Conservation (phyloP, 2,329 filamentous ascomycete species). For the Aspergillus alliaceus region DNA sequence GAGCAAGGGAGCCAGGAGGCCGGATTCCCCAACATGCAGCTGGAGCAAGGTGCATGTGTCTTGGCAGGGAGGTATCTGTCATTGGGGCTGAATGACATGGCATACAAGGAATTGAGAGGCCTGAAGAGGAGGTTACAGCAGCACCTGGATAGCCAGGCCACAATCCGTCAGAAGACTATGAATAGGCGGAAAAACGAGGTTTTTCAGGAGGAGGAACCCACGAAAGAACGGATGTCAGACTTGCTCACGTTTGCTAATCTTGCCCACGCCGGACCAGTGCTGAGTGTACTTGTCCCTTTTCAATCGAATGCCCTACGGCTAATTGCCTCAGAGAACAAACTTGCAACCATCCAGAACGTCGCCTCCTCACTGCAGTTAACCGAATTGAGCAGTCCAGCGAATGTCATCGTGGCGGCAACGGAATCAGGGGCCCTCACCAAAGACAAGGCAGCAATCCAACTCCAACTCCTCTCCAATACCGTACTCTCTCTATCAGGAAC, state of each 20-base stretch:
- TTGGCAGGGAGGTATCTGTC: constrained; percentile 43
- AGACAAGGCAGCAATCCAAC: constrained; percentile 44
- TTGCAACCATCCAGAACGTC: constrained; percentile 33
- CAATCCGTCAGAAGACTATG: constrained; percentile 16
- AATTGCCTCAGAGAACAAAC: constrained; percentile 34
- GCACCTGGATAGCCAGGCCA: constrained; percentile 24
- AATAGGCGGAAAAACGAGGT: constrained; percentile 12
- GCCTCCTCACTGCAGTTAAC: constrained; percentile 32
- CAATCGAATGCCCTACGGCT: constrained; percentile 43
- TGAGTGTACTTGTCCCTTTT: constrained; percentile 38
- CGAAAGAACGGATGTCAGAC: constrained; percentile 39
- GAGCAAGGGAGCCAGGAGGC: constrained; percentile 23
- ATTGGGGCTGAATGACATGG: constrained; percentile 41
- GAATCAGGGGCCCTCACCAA: constrained; percentile 34
- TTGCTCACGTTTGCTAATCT: constrained; percentile 37
- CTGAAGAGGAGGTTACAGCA: constrained; percentile 39
- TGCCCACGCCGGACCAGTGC: constrained; percentile 24
- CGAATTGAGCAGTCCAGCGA: constrained; percentile 39
- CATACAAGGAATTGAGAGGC: constrained; percentile 40
- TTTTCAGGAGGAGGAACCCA: constrained; percentile 26
- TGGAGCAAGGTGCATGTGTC: constrained; percentile 46
- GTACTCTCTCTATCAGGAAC: constrained; percentile 35
- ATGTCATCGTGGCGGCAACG: constrained; percentile 39
- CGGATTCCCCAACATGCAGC: constrained; percentile 35
- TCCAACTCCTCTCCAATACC: constrained; percentile 45